A percentile compares a stretch with the other conserved stretches of the same genome.
Conservation (phyloP, 352 stramenopile species). For the Phytopythium sindhum region DNA sequence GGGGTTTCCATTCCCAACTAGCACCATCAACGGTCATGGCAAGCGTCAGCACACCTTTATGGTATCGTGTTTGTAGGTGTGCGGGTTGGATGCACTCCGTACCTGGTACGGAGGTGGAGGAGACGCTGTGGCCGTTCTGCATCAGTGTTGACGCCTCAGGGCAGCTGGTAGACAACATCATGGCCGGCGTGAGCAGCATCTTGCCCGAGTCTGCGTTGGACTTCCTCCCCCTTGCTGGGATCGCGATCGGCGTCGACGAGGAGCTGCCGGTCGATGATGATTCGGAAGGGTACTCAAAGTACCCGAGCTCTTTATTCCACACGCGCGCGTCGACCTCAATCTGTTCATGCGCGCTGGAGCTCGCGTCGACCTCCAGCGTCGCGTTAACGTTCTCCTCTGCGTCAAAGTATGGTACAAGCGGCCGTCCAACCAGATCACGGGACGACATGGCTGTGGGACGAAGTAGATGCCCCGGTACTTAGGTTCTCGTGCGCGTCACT, state of each 20-base stretch:
- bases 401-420: conserved; percentile 77
- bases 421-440: conserved; percentile 52
- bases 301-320: conserved; percentile 78
- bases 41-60: not conserved
- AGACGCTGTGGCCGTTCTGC: conserved; percentile 13
- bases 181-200: conserved; percentile 58
- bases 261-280: conserved; percentile 6
- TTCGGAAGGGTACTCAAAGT: conserved; percentile 78
- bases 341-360: conserved; percentile 37
- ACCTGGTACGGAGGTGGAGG: conserved; percentile 6
- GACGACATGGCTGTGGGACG: conserved; percentile 18
- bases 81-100: not conserved
- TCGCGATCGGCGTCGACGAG: conserved; percentile 24
- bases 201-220: conserved; percentile 30
- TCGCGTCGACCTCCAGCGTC: conserved; percentile 34
- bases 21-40: not conserved
- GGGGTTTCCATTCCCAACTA: not conserved
- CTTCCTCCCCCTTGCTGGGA: conserved; percentile 16
- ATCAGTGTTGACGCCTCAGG: conserved; percentile 24
- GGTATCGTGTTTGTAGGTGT: not conserved
- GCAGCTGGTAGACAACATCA: conserved; percentile 71
- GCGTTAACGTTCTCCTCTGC: conserved; percentile 74
- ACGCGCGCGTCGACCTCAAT: conserved; percentile 81
- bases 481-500: not conserved
- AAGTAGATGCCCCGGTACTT: not conserved